phyloP scores from a whole-genome alignment of 2,329 filamentous ascomycete species.

The Coniella vitis region DNA sequence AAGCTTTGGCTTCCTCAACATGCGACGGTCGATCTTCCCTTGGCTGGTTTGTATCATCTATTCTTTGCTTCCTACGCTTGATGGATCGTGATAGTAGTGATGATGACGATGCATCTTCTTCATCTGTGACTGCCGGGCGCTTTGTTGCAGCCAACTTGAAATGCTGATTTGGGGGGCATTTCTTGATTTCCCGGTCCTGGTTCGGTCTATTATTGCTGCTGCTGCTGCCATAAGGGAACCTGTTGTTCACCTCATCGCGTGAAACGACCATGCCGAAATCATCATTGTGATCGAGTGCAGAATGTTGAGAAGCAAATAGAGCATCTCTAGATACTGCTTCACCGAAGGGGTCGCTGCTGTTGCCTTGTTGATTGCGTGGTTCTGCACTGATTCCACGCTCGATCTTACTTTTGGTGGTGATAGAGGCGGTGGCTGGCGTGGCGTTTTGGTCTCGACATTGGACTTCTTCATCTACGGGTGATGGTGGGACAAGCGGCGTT shows the following conservation, averaged over 20 bases:
- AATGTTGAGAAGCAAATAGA: no score
- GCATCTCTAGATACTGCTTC: neutral
- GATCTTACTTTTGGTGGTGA: no score
- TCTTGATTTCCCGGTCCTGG: no score
- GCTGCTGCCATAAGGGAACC: no score
- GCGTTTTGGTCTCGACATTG: no score
- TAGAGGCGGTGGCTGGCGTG: no score
- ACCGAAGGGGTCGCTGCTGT: no score
- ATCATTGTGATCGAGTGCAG: neutral
- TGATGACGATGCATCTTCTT: neutral
- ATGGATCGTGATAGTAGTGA: neutral
- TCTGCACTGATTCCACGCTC: neutral
- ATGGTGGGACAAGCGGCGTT: conserved; percentile 27
- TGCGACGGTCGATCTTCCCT: conserved; percentile 37
- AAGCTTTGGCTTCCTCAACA: conserved; percentile 27
- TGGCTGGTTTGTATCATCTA: no score
- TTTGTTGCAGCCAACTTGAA: neutral
- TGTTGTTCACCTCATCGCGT: conserved; percentile 19
- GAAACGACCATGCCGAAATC: conserved; percentile 22
- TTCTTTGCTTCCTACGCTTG: conserved; percentile 5
- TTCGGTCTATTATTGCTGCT: no score
- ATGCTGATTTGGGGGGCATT: neutral
- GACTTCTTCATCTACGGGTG: no score
- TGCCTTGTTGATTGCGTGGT: no score
- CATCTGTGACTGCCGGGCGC: neutral